These are phyloP conservation scores for Colletotrichum lini DNA, from an alignment of 2,329 filamentous ascomycete genomes.

Conservation along the genomic window DNA sequence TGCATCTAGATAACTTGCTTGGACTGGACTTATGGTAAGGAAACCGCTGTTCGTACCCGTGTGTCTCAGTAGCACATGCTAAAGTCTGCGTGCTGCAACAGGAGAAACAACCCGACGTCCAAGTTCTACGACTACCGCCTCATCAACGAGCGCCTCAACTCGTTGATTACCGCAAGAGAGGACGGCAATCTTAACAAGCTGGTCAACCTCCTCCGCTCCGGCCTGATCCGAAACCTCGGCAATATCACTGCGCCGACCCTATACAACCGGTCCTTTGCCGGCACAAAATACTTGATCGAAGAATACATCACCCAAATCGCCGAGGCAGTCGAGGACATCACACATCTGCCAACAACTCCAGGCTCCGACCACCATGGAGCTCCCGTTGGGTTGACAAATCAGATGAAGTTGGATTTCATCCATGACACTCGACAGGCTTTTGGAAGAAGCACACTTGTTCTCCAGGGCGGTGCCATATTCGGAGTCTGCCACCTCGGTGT, in stretches of 20 bases:
- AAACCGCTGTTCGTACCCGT: not conserved
- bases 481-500: conserved; percentile 92
- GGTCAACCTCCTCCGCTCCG: conserved; percentile 85
- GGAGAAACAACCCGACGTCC: conserved; percentile 86
- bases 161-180: conserved; percentile 78
- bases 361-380: conserved; percentile 54
- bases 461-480: conserved; percentile 93
- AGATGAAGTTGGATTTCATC: conserved; percentile 87
- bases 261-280: conserved; percentile 88
- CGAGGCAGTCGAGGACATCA: conserved; percentile 84
- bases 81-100: conserved; percentile 51
- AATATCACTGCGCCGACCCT: conserved; percentile 88
- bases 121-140: conserved; percentile 89
- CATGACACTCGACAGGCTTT: conserved; percentile 92
- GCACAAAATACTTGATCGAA: conserved; percentile 91
- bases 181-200: conserved; percentile 81
- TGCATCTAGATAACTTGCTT: conserved; percentile 85
- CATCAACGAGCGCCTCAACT: conserved; percentile 82
- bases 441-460: conserved; percentile 85
- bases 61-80: conserved; percentile 39
- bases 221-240: conserved; percentile 86
- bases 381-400: conserved; percentile 69
- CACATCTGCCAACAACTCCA: conserved; percentile 72
- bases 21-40: conserved; percentile 83
- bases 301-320: conserved; percentile 90